Evolutionary conservation across 306 rosid species (phyloP).

Genomic region (Rosa persica): DNA sequence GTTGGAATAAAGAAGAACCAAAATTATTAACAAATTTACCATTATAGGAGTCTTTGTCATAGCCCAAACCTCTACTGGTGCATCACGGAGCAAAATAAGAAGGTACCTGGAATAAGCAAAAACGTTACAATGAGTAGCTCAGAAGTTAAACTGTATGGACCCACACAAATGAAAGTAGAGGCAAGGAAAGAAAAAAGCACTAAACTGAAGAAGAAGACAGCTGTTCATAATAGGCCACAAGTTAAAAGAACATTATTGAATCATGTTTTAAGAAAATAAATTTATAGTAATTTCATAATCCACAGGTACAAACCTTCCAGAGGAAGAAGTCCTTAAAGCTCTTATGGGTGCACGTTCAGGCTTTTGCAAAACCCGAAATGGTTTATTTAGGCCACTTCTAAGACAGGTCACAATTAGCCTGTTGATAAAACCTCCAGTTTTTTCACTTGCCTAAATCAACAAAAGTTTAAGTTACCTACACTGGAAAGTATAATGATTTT

Average conservation of each 20-base stretch:
- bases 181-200: neutral
- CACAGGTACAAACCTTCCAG: conserved; percentile 64
- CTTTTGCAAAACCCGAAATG: conserved; percentile 92
- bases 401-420: conserved; percentile 84
- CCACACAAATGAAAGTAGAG: neutral
- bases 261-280: neutral
- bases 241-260: neutral
- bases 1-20: conserved; percentile 19
- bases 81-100: conserved; percentile 93
- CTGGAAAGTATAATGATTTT: neutral
- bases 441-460: conserved; percentile 78
- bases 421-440: conserved; percentile 89
- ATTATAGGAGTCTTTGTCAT: conserved; percentile 94
- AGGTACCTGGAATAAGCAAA: conserved; percentile 71
- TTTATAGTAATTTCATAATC: neutral
- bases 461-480: conserved; percentile 22
- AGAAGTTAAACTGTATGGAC: neutral
- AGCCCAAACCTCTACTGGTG: conserved; percentile 99
- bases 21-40: conserved; percentile 55
- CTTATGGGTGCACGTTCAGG: conserved; percentile 97
- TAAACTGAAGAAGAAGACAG: neutral
- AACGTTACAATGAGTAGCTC: neutral
- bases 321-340: conserved; percentile 94
- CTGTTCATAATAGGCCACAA: neutral
- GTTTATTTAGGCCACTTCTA: conserved; percentile 91